phyloP scores from a whole-genome alignment of 805 yeast genomes.

The Wickerhamomyces alni region DNA sequence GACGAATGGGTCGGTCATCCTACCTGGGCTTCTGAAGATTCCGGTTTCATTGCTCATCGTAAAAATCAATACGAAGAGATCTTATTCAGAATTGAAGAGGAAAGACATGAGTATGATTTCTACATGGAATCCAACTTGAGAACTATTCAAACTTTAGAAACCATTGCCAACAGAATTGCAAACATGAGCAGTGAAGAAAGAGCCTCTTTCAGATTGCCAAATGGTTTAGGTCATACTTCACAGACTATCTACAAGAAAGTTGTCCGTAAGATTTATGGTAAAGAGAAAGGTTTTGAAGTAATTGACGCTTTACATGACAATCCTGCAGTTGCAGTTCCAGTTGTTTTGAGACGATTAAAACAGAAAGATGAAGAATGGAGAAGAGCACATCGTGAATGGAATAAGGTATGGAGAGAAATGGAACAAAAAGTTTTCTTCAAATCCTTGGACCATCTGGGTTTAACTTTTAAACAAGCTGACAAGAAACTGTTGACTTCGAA shows the following conservation, averaged over 20 bases:
- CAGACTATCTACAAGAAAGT: conserved; percentile 90
- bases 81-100: conserved; percentile 91
- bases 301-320: conserved; percentile 92
- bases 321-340: conserved; percentile 93
- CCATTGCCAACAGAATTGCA: conserved; percentile 89
- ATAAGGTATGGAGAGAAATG: conserved; percentile 97
- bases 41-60: conserved; percentile 98
- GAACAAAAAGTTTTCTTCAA: conserved; percentile 93
- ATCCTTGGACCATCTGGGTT: conserved; percentile 90
- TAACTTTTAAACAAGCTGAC: conserved; percentile 95
- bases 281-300: conserved; percentile 92
- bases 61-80: conserved; percentile 98
- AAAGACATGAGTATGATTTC: conserved; percentile 94
- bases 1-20: conserved; percentile 99
- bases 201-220: conserved; percentile 78
- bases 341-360: conserved; percentile 84
- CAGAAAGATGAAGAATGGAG: conserved; percentile 99
- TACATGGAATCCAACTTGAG: conserved; percentile 92
- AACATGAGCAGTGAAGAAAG: conserved; percentile 91
- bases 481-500: conserved; percentile 87
- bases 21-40: conserved; percentile 99
- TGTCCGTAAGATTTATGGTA: conserved; percentile 85
- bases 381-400: conserved; percentile 97
- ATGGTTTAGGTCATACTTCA: conserved; percentile 90
- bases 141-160: conserved; percentile 92